Percentiles rank a stretch among this genome's conserved stretches.
phyloP scores from a whole-genome alignment of 2,329 filamentous ascomycete genomes.

The Dichotomopilus funicola region DNA sequence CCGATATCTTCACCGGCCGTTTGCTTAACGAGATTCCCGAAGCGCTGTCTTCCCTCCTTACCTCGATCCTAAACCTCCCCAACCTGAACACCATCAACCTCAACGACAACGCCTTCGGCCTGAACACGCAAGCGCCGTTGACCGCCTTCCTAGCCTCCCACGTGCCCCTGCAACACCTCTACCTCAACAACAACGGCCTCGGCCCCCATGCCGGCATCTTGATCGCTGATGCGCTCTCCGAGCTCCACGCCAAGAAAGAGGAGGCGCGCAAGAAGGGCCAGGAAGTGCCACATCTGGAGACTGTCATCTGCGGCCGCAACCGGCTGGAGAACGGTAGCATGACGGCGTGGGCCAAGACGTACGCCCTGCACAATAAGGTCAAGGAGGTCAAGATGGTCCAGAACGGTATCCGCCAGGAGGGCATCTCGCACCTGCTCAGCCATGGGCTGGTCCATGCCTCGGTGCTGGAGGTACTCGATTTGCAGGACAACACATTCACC shows the following conservation, averaged over 20 bases:
- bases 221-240: conserved; percentile 78
- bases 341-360: conserved; percentile 87
- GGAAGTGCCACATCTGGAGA: conserved; percentile 78
- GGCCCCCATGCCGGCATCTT: conserved; percentile 85
- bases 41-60: conserved; percentile 78
- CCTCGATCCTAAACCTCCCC: conserved; percentile 76
- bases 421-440: conserved; percentile 73
- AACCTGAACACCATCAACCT: conserved; percentile 88
- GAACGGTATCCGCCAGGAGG: conserved; percentile 93
- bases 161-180: conserved; percentile 84
- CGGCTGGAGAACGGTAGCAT: conserved; percentile 93
- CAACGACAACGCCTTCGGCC: conserved; percentile 95
- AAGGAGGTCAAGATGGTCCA: conserved; percentile 94
- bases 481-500: conserved; percentile 98
- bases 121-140: conserved; percentile 88
- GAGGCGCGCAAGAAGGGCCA: conserved; percentile 65
- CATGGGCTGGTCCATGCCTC: conserved; percentile 68
- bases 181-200: conserved; percentile 97
- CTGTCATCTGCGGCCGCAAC: conserved; percentile 95
- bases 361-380: conserved; percentile 73
- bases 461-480: conserved; percentile 68
- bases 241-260: conserved; percentile 78
- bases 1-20: conserved; percentile 95
- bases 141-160: conserved; percentile 87
- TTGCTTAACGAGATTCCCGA: conserved; percentile 90